These are phyloP conservation scores for Papilionanthe hybrid DNA, from an alignment of 116 monocot genomes.

Conservation along the genomic window DNA sequence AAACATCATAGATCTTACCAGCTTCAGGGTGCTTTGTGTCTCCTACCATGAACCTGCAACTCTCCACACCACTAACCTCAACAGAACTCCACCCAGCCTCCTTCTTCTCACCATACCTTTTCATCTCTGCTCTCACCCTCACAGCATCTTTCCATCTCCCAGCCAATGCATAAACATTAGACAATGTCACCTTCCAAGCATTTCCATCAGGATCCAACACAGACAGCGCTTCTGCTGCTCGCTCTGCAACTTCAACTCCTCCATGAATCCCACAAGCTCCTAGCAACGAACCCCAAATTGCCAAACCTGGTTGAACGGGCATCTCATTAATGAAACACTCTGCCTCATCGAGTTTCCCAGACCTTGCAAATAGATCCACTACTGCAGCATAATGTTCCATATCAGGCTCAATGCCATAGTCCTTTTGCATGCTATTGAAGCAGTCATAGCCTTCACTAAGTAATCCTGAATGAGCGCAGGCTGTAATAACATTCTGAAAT, in stretches of 20 bases:
- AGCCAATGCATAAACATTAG: conserved; percentile 32
- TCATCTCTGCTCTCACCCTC: conserved; percentile 26
- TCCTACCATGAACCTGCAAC: conserved; percentile 11
- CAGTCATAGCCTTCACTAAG: conserved; percentile 29
- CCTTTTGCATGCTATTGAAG: conserved; percentile 32
- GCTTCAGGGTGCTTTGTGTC: conserved; percentile 13
- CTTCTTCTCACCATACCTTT: conserved; percentile 21
- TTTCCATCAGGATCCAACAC: conserved; percentile 28
- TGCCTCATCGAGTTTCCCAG: conserved; percentile 28
- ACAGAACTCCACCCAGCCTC: conserved; percentile 39
- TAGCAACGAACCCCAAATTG: conserved; percentile 35
- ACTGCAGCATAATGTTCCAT: conserved; percentile 45
- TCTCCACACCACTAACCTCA: conserved; percentile 1
- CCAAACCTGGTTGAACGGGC: conserved; percentile 16
- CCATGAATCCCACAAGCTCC: conserved; percentile 33
- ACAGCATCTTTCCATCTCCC: conserved; percentile 38
- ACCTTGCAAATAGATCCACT: conserved; percentile 38
- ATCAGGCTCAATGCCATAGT: conserved; percentile 24
- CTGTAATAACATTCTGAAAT: conserved; percentile 31
- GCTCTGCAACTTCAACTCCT: conserved; percentile 28
- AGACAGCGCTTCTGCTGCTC: conserved; percentile 24
- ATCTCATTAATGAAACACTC: conserved; percentile 28
- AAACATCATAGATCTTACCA: conserved; percentile 15
- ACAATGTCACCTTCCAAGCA: conserved; percentile 39
- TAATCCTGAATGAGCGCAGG: conserved; percentile 38